These are phyloP conservation scores for Amanita thiersii DNA, from an alignment of 768 basidiomycete species.

Conservation along the genomic window DNA sequence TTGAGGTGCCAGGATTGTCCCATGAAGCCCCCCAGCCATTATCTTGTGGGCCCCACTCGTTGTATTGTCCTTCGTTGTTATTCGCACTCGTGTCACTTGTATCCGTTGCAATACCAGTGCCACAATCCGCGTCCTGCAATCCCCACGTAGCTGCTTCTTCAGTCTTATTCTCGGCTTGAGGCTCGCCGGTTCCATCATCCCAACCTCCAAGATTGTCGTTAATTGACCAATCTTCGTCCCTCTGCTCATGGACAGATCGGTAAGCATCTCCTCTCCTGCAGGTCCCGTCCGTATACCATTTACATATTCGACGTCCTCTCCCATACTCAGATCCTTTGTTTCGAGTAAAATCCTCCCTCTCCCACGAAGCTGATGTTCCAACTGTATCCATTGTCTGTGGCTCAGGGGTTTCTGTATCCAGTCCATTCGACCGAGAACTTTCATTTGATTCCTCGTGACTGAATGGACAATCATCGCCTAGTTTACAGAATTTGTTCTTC, in stretches of 20 bases:
- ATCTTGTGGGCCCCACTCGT: constrained; percentile 1
- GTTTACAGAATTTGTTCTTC: constrained; percentile 14
- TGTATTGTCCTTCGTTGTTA: constrained; percentile 6
- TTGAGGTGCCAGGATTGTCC: too few relatives aligned
- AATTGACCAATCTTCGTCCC: too few relatives aligned
- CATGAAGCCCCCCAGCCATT: constrained; percentile 11
- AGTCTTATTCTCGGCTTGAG: too few relatives aligned
- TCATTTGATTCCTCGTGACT: constrained; percentile 11
- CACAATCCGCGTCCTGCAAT: neutral
- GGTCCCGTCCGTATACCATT: too few relatives aligned
- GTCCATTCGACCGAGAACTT: constrained; percentile 3
- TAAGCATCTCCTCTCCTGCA: too few relatives aligned
- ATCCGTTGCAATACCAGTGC: neutral
- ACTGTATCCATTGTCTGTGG: neutral
- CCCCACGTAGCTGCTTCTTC: neutral
- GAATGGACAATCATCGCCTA: constrained; percentile 17
- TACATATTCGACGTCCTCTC: too few relatives aligned
- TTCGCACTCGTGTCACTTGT: constrained; percentile 3
- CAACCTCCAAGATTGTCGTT: too few relatives aligned
- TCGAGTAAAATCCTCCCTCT: too few relatives aligned
- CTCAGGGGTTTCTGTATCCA: too few relatives aligned
- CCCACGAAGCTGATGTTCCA: neutral
- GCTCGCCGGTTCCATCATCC: too few relatives aligned
- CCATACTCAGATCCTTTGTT: too few relatives aligned
- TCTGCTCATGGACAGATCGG: too few relatives aligned